phyloP scores from a whole-genome alignment of 2,329 filamentous ascomycete species.

The Colletotrichum viniferum region DNA sequence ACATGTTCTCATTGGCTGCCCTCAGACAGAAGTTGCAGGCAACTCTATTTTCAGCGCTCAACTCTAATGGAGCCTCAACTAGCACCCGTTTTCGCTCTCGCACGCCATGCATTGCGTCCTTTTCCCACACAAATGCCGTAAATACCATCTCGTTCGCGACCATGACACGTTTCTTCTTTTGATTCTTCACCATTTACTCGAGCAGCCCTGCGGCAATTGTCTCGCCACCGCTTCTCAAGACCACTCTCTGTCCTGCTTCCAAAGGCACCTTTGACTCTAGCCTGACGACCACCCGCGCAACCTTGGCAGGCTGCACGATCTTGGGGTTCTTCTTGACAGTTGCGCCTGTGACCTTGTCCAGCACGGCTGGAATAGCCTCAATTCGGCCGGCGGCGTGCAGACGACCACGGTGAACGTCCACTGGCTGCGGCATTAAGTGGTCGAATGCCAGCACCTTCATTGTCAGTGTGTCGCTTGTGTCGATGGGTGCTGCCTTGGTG shows the following conservation, averaged over 20 bases:
- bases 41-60: slow-evolving; percentile 13
- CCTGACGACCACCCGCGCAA: slow-evolving; percentile 79
- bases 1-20: neutral
- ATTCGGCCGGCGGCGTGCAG: slow-evolving; percentile 81
- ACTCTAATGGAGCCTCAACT: slow-evolving; percentile 12
- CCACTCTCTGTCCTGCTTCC: slow-evolving; percentile 79
- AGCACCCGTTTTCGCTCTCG: neutral
- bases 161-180: neutral
- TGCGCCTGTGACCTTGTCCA: slow-evolving; percentile 82
- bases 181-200: slow-evolving; percentile 54
- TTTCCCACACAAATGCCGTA: neutral
- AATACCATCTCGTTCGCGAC: neutral
- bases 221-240: slow-evolving; percentile 78
- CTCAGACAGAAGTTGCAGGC: neutral
- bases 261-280: slow-evolving; percentile 77
- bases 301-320: slow-evolving; percentile 78
- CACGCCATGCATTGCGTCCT: neutral
- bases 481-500: slow-evolving; percentile 68
- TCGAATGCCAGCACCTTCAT: slow-evolving; percentile 90
- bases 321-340: slow-evolving; percentile 82
- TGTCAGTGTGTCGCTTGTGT: slow-evolving; percentile 74
- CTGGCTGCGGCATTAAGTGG: slow-evolving; percentile 83
- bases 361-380: slow-evolving; percentile 68
- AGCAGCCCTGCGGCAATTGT: slow-evolving; percentile 89
- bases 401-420: slow-evolving; percentile 87